phyloP scores from a whole-genome alignment of 2,329 filamentous ascomycete genomes.

The Coniochaeta hoffmannii region DNA sequence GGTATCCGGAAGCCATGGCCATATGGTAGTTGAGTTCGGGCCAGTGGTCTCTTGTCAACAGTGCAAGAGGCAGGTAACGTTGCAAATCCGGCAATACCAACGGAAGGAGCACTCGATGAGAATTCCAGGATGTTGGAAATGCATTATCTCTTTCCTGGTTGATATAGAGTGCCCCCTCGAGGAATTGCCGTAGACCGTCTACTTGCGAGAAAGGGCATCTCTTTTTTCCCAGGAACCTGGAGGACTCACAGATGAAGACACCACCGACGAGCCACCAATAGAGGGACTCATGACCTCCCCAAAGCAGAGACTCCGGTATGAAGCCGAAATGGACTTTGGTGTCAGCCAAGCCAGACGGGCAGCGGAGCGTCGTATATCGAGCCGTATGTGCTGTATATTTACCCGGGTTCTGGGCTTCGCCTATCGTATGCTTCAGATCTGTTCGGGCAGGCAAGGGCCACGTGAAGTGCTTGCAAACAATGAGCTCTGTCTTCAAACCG shows the following conservation, averaged over 20 bases:
- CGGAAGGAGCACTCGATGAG: neutral
- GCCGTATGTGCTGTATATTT: neutral
- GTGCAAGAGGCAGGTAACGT: neutral
- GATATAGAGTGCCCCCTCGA: neutral
- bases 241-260: neutral
- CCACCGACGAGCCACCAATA: neutral
- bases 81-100: neutral
- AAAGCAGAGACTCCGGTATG: neutral
- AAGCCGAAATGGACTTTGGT: neutral
- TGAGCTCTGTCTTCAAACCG: neutral
- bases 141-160: neutral
- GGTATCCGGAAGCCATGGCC: neutral
- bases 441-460: neutral
- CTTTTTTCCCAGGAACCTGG: neutral
- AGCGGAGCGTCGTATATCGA: neutral
- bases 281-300: neutral
- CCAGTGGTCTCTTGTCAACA: neutral
- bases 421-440: neutral
- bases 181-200: neutral
- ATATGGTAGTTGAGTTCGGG: neutral
- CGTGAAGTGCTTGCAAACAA: neutral
- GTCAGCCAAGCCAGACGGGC: neutral
- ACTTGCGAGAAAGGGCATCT: neutral
- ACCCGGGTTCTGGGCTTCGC: neutral
- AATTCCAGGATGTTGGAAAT: neutral